These are phyloP conservation scores for Jaapia argillacea DNA, from an alignment of 768 basidiomycete species.

Conservation along the genomic window DNA sequence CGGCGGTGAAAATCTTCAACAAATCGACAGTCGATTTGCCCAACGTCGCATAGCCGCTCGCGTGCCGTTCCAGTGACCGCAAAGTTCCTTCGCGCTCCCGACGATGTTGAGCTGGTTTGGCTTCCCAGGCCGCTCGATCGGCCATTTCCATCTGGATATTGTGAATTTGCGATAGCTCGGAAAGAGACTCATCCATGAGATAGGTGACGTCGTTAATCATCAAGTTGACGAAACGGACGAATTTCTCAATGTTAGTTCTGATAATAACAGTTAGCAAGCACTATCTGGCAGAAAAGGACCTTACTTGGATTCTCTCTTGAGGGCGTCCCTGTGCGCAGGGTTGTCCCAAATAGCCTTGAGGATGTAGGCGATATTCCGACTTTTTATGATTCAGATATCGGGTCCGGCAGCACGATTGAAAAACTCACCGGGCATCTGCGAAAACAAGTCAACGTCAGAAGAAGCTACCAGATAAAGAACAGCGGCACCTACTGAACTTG, in stretches of 20 bases:
- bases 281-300: constrained; percentile 9
- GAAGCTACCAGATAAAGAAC: constrained; percentile 1
- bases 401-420: neutral
- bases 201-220: constrained; percentile 99
- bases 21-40: constrained; percentile 86
- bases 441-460: constrained; percentile 1
- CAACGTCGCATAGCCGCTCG: constrained; percentile 78
- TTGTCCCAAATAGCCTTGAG: constrained; percentile 91
- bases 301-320: constrained; percentile 71
- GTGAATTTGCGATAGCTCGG: constrained; percentile 82
- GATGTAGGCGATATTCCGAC: constrained; percentile 81
- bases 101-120: constrained; percentile 57
- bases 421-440: constrained; percentile 42
- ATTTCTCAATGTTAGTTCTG: constrained; percentile 77
- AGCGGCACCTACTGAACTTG: constrained; percentile 70
- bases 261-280: neutral
- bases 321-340: constrained; percentile 76
- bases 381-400: constrained; percentile 15
- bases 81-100: constrained; percentile 77
- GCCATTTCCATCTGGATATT: constrained; percentile 82
- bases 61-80: constrained; percentile 73
- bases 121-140: constrained; percentile 58
- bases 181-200: constrained; percentile 92
- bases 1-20: constrained; percentile 85
- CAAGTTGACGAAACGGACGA: constrained; percentile 91